Base-by-base conservation (phyloP, 257 asterid species). In the Solanum chiquidenum region DNA sequence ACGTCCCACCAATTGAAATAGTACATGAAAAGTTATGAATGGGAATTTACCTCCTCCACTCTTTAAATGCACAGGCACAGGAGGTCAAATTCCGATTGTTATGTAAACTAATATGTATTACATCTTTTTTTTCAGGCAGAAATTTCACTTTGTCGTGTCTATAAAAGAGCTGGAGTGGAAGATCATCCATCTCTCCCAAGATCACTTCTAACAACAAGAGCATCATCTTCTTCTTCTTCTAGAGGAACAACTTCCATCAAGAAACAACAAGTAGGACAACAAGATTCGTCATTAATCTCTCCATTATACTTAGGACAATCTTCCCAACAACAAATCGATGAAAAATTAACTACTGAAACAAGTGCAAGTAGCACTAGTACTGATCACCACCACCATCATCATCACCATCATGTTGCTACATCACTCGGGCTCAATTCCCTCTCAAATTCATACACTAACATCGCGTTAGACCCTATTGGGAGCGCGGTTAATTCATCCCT, bases 151-250 rank as follows among this genome's bases (percentile, higher is more conserved):
- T 97, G 99, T 85, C 98, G 99, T 2, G 99, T 97, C 33, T 91
- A 96, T 93, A 97, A 97, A 87, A 89, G 99, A 87, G 92, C 99
- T 5, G 99, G 99, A 89, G 96, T 97, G 6, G 99, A 95, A 86
- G 99, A 97, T 71, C 98, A 92, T 88, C 98, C 95, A 0, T 93
- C 95, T 21, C 95, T 95, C 23, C 98, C 99, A 4, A 96, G 98
- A 7, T 90, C 93, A 31, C 91, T 93, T 74, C 90, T 93, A 3
- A 82, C 86, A 1, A 88, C 95, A 6, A 89, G 90, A 74, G 91
- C 93, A 3, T 66, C 92, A 1, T 87, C 93, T 0, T 83, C 92
- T 5, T 90, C 92, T 37, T 88, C 93, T 13, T 87, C 94, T 5
- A 68, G 91, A 86, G 90, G 87, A 83, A 11, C 89, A 11, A 49